Conservation (phyloP, 2,329 filamentous ascomycete species). For the Pezicula neosporulosa region DNA sequence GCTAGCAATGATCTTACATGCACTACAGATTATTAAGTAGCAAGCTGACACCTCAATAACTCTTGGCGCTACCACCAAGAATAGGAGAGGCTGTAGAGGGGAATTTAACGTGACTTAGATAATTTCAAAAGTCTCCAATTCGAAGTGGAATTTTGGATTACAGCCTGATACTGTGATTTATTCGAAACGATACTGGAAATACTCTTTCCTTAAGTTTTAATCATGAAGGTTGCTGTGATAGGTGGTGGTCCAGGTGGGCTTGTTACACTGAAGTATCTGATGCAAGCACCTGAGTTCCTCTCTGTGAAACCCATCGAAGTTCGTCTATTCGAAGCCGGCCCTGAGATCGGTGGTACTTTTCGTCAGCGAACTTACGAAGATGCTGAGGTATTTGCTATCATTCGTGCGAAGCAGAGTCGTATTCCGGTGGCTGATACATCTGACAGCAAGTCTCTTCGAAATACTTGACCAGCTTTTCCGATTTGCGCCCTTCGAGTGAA, state of each 20-base stretch:
- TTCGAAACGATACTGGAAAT: neutral
- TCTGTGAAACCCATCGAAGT: conserved; percentile 33
- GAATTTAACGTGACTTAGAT: too few relatives aligned
- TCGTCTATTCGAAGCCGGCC: conserved; percentile 39
- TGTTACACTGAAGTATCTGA: conserved; percentile 35
- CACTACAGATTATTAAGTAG: too few relatives aligned
- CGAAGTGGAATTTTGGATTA: too few relatives aligned
- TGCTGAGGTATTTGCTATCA: conserved; percentile 30
- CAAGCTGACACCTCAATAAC: too few relatives aligned
- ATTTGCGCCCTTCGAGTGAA: conserved; percentile 37
- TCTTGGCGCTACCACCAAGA: too few relatives aligned
- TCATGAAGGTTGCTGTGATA: conserved; percentile 32
- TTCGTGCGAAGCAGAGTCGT: neutral
- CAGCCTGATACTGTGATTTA: too few relatives aligned
- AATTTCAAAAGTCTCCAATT: too few relatives aligned
- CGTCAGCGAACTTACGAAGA: conserved; percentile 43
- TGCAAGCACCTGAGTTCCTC: conserved; percentile 33
- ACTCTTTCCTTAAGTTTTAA: neutral
- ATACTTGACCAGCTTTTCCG: conserved; percentile 45
- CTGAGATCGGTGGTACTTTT: conserved; percentile 42
- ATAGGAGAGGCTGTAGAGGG: too few relatives aligned
- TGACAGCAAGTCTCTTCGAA: conserved; percentile 41
- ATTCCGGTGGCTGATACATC: neutral
- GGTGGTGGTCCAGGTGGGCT: conserved; percentile 39
- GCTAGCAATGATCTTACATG: too few relatives aligned